Evolutionary conservation across 495 filamentous ascomycete genomes (phyloP).

Genomic region (Jackrogersella multiformis): DNA sequence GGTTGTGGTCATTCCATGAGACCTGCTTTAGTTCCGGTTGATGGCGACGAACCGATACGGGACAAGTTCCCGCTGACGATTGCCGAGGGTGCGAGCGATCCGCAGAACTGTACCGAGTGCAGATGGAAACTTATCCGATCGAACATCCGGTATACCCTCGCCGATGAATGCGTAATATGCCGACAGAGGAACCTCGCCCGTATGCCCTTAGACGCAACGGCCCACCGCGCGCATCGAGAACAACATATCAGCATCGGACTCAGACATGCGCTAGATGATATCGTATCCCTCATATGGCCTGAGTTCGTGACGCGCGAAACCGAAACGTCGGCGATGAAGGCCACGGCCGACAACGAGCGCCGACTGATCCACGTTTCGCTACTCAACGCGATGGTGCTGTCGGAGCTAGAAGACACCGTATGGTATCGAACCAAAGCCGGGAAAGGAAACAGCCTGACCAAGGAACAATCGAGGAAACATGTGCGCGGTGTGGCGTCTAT

Average conservation of each 20-base stretch:
- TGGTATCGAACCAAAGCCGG: conserved; percentile 37
- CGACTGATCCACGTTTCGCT: conserved; percentile 36
- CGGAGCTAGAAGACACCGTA: conserved; percentile 40
- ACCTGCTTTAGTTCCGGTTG: conserved; percentile 31
- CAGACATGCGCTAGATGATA: conserved; percentile 18
- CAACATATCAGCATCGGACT: conserved; percentile 30
- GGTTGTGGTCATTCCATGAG: conserved; percentile 36
- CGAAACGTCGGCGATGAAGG: conserved; percentile 20
- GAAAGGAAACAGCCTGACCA: conserved; percentile 18
- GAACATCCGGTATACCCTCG: conserved; percentile 32
- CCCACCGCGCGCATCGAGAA: conserved; percentile 32
- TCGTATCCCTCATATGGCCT: conserved; percentile 32
- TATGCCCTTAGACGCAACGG: conserved; percentile 16
- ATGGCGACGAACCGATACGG: conserved; percentile 26
- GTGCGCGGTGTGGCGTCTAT: conserved; percentile 24
- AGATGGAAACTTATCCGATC: conserved; percentile 34
- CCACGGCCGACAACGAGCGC: conserved; percentile 29
- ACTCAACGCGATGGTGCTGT: conserved; percentile 40
- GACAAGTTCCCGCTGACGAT: conserved; percentile 44
- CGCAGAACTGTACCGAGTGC: conserved; percentile 39
- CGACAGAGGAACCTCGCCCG: conserved; percentile 11
- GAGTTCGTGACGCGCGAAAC: conserved; percentile 44
- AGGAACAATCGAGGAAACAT: conserved; percentile 31
- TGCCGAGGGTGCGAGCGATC: conserved; percentile 30
- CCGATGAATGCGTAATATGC: conserved; percentile 39